phyloP scores from a whole-genome alignment of 1,139 yeast genomes.

The Suhomyces kunorum region DNA sequence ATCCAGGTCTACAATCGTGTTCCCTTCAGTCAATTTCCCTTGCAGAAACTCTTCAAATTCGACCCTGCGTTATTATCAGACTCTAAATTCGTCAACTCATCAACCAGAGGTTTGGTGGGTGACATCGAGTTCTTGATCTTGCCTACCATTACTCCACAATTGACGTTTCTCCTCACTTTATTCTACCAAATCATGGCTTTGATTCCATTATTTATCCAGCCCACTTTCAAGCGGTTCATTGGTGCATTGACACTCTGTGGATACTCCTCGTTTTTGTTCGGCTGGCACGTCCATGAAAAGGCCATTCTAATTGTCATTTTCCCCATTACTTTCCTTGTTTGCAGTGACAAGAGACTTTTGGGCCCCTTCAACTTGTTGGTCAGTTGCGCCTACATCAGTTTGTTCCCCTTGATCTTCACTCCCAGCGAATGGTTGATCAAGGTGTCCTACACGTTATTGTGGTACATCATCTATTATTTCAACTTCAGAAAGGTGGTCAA shows the following conservation, averaged over 20 bases:
- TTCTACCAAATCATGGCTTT: constrained; percentile 80
- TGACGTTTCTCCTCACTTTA: constrained; percentile 75
- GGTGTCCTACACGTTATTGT: constrained; percentile 73
- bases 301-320: constrained; percentile 87
- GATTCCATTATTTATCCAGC: constrained; percentile 72
- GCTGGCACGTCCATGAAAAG: constrained; percentile 99
- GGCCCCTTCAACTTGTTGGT: constrained; percentile 67
- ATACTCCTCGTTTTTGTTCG: constrained; percentile 85
- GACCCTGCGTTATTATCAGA: constrained; percentile 30
- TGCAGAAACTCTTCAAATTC: constrained; percentile 36
- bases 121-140: constrained; percentile 80
- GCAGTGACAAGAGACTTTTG: constrained; percentile 69
- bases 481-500: constrained; percentile 68
- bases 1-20: constrained; percentile 50
- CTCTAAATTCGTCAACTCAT: constrained; percentile 33
- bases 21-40: constrained; percentile 46
- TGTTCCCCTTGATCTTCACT: constrained; percentile 85
- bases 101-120: constrained; percentile 90
- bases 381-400: constrained; percentile 81
- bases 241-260: constrained; percentile 90
- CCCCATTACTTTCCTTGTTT: constrained; percentile 79
- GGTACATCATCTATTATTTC: constrained; percentile 78
- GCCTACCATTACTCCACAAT: constrained; percentile 76
- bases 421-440: constrained; percentile 79
- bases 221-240: constrained; percentile 74